Base-by-base conservation (phyloP, 257 asterid genomes). In the Ilex aquifolium region DNA sequence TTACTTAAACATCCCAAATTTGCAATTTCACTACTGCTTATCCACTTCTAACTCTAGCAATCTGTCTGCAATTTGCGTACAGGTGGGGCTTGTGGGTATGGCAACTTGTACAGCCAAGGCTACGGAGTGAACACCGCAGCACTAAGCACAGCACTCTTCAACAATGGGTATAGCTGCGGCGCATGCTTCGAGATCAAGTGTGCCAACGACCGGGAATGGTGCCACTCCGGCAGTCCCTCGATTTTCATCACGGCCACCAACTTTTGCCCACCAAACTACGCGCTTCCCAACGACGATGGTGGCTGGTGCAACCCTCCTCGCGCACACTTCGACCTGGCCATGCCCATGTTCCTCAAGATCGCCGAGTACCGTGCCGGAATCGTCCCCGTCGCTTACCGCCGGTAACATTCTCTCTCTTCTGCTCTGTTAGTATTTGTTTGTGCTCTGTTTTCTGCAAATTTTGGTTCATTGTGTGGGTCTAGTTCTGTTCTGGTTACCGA, bases 31-130 rank as follows among this genome's bases (percentile, higher is more conserved):
- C 5, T 36, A 0, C 5, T 8, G 8, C 8, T 36, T 36, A 4
- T 36, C 8, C 7, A 36, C 42, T 36, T 4, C 42, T 36, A 36
- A 36, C 42, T 36, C 42, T 8, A 36, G 0, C 8, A 36, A 36
- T 36, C 42, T 36, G 5, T 36, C 8, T 36, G 42, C 30, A 3
- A n/a, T 16, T 5, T 53, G 9, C 15, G 7, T 53, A 2, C 72
- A 88, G 96, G 96, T 15, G 95, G 96, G 27, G 96, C 95, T 6
- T 88, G 96, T 32, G 96, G 96, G 13, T 88, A 88, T 62, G 93
- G 95, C 0, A 77, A 88, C 74, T 66, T 86, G 71, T 82, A 82
- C 67, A 88, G 95, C 76, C 81, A 77, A 53, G 96, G 96, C 6
- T 86, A 88, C 53, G 96, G 92, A 39, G 90, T 79, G 27, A 82